Percentiles rank a stretch among this genome's conserved stretches.
Evolutionary conservation across 139 green algal genomes (phyloP).

Genomic region (Zygnema cylindricum): DNA sequence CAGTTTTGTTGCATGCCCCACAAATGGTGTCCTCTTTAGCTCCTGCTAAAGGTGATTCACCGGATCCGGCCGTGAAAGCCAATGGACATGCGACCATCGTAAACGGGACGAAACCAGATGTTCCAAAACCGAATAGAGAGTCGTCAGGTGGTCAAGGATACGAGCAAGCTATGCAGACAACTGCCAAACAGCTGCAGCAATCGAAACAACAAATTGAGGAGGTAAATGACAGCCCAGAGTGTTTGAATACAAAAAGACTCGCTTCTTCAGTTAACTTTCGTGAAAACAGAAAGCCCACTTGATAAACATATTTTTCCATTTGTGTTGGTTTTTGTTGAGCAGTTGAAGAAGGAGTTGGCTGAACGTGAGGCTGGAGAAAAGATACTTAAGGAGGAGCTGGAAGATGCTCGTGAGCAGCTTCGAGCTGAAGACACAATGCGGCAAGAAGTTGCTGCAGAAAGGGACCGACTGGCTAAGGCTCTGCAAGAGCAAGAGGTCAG

Average conservation of each 20-base stretch:
- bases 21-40: background rate
- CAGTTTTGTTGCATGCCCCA: background rate
- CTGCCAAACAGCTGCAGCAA: constrained; percentile 6
- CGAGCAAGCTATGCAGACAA: background rate
- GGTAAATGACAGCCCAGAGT: background rate
- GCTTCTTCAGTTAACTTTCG: no score
- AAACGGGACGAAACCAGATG: background rate
- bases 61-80: background rate
- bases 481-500: constrained; percentile 10
- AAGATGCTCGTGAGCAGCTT: constrained; percentile 66
- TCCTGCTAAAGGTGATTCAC: background rate
- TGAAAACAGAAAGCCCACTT: no score
- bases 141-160: background rate
- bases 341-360: constrained; percentile 43
- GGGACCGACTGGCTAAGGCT: constrained; percentile 19
- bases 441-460: constrained; percentile 18
- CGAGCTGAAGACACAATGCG: constrained; percentile 49
- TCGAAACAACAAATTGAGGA: constrained; percentile 13
- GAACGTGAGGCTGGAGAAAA: constrained; percentile 49
- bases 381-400: constrained; percentile 50
- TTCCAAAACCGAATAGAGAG: background rate
- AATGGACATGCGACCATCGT: background rate
- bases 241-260: no score
- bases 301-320: no score
- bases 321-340: background rate